These are phyloP conservation scores for Hippophae rhamnoides DNA, from an alignment of 306 rosid genomes.

Conservation along the genomic window DNA sequence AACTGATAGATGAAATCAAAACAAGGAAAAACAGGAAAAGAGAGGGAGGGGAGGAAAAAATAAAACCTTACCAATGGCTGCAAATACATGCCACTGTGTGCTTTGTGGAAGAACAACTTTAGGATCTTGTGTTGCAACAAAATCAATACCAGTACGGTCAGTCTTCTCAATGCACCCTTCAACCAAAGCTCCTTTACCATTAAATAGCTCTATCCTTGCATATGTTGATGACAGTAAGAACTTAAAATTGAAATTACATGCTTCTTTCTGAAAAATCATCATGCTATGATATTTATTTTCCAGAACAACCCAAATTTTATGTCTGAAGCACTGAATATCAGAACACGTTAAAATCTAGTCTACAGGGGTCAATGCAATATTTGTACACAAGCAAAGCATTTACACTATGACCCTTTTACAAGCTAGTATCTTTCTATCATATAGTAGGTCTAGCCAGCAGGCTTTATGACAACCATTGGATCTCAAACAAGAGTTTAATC, in stretches of 20 bases:
- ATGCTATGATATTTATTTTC: background rate
- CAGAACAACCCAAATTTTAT: background rate
- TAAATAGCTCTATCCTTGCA: slow-evolving; percentile 85
- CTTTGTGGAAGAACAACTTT: slow-evolving; percentile 45
- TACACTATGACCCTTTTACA: too few relatives aligned
- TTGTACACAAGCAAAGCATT: too few relatives aligned
- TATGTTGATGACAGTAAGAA: slow-evolving; percentile 20
- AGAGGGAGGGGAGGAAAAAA: background rate
- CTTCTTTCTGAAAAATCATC: too few relatives aligned
- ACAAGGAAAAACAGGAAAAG: too few relatives aligned
- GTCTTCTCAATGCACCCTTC: slow-evolving; percentile 63
- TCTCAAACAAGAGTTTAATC: too few relatives aligned
- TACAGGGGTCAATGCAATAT: too few relatives aligned
- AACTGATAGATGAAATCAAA: background rate
- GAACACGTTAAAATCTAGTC: too few relatives aligned
- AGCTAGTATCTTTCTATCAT: too few relatives aligned
- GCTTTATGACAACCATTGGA: too few relatives aligned
- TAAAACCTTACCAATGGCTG: slow-evolving; percentile 59
- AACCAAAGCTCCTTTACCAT: slow-evolving; percentile 79
- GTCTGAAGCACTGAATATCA: too few relatives aligned
- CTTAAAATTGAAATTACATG: background rate
- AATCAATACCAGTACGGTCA: slow-evolving; percentile 52
- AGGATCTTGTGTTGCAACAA: slow-evolving; percentile 63
- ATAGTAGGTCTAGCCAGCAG: too few relatives aligned
- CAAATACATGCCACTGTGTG: slow-evolving; percentile 65